Evolutionary conservation across 352 stramenopile species (phyloP), one percentile per base, ranked within the genome.

Genomic region (Peronospora destructor): DNA sequence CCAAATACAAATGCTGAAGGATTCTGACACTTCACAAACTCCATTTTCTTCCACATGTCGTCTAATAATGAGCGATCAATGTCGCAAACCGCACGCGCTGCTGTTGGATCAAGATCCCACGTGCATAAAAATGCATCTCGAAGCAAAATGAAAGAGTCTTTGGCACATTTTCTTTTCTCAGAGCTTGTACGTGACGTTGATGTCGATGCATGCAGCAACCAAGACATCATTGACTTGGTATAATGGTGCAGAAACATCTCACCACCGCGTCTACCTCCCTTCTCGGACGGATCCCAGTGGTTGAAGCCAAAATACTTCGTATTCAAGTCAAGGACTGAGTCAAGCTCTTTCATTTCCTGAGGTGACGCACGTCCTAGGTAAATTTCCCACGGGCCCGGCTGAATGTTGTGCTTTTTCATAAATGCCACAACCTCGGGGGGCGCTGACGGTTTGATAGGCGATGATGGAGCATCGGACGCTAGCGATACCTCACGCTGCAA

Each of bases 211-310:
- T 86, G 70, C 6, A 91, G 47, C 23, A 91, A 55, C 61, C 66
- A 79, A 13, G 76, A 64, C 69, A 91, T 86, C 47, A 91, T 75
- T 3, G 68, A 75, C 54, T 88, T 88, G 14, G 87, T 68, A 45
- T 93, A 93, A 34, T 90, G 77, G 45, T 91, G 74, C 47, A 93
- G 38, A 50, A 93, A 93, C 51, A 88, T 76, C 49, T 93, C 82
- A 45, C 76, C 79, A 45, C 66, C 76, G 21, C 72, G 64, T 45
- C 78, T 64, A 16, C 75, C 72, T 33, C 76, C 73, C 48, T 87
- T 91, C 23, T 91, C 79, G 0, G 73, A 71, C 13, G 74, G 56
- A 48, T 86, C 66, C 75, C 77, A 87, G 32, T 83, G 73, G 44
- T 91, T 87, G 16, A 83, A 89, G 11, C 71, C 73, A 37, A 75